Conservation (phyloP, 345 rosid species). For the Heritiera fomes region DNA sequence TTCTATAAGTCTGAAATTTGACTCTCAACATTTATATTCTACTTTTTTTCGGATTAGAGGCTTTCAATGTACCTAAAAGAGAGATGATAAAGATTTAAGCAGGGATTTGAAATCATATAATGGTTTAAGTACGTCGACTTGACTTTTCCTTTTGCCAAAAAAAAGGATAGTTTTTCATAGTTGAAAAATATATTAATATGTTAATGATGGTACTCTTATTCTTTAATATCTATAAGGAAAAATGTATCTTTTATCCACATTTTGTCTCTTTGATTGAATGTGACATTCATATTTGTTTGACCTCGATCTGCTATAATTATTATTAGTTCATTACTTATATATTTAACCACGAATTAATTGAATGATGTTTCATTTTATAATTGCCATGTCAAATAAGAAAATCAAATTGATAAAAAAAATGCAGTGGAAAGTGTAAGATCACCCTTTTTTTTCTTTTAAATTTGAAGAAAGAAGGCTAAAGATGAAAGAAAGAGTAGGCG, state of each 20-base stretch:
- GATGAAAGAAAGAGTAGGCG: not conserved
- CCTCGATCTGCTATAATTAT: not conserved
- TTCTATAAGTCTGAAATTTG: no score
- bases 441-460: not conserved
- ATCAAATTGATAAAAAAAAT: not conserved
- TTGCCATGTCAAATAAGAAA: not conserved
- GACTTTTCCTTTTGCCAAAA: no score
- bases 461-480: not conserved
- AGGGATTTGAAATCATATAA: no score
- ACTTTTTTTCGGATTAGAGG: no score
- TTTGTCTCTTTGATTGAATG: not conserved
- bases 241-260: not conserved
- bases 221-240: not conserved
- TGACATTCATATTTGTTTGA: not conserved
- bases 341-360: not conserved
- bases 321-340: not conserved
- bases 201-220: not conserved
- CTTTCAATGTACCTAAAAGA: no score
- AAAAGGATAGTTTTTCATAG: no score
- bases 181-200: no score
- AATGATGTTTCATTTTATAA: not conserved
- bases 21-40: no score
- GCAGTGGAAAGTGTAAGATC: not conserved
- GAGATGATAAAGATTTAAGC: no score
- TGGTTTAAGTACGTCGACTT: no score